These are phyloP conservation scores for Zymoseptoria ardabiliae DNA, from an alignment of 2,329 filamentous ascomycete genomes.

Conservation along the genomic window DNA sequence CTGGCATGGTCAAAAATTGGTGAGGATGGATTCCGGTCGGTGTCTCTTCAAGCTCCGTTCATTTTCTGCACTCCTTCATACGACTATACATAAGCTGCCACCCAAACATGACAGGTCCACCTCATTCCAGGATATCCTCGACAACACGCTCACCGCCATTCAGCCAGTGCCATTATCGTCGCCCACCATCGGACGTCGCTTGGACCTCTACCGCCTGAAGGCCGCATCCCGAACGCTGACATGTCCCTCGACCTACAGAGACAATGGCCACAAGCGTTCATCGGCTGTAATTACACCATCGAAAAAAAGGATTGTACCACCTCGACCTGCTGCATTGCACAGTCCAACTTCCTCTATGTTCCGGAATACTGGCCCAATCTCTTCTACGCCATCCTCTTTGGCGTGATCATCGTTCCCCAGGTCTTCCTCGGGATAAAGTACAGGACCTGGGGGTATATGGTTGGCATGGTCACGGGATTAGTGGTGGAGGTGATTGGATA, in stretches of 20 bases:
- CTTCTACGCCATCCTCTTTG: constrained; percentile 48
- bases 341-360: constrained; percentile 45
- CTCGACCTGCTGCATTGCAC: constrained; percentile 26
- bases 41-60: too few relatives aligned
- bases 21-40: too few relatives aligned
- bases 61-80: too few relatives aligned
- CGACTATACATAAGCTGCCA: not conserved
- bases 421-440: constrained; percentile 43
- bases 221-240: not conserved
- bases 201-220: not conserved
- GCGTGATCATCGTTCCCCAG: constrained; percentile 42
- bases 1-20: too few relatives aligned
- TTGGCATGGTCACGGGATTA: constrained; percentile 41
- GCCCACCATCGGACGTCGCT: not conserved
- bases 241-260: not conserved
- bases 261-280: not conserved
- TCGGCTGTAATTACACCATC: constrained; percentile 17
- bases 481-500: constrained; percentile 51
- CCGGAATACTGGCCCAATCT: constrained; percentile 38
- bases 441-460: constrained; percentile 50
- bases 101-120: too few relatives aligned
- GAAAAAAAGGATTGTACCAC: constrained; percentile 18
- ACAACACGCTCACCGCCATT: not conserved
- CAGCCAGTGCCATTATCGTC: too few relatives aligned
- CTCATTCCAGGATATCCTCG: not conserved